Percentiles rank a stretch among this genome's conserved stretches.
These are phyloP conservation scores for Bruguiera hainesii DNA, from an alignment of 441 rosid species.

Conservation along the genomic window DNA sequence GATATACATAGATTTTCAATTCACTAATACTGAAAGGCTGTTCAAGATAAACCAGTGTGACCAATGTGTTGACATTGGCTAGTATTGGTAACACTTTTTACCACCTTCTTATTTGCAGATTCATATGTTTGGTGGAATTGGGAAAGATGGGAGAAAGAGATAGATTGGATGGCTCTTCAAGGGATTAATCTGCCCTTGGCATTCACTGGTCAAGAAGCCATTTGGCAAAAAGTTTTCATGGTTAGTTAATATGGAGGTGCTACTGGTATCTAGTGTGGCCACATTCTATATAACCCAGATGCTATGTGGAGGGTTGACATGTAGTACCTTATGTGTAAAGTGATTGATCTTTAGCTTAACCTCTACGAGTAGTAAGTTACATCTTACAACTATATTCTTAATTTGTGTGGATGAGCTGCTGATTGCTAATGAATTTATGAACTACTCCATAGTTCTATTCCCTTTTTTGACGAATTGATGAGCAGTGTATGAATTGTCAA, in stretches of 20 bases:
- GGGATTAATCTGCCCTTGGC: slow-evolving; percentile 97
- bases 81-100: slow-evolving; percentile 12
- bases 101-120: slow-evolving; percentile 46
- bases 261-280: not conserved
- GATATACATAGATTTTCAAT: not conserved
- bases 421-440: not conserved
- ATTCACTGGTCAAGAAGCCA: slow-evolving; percentile 91
- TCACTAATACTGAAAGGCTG: not conserved
- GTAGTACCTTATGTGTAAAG: not conserved
- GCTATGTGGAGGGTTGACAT: not conserved
- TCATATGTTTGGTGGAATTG: slow-evolving; percentile 98
- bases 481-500: not conserved
- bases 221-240: slow-evolving; percentile 94
- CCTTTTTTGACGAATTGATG: not conserved
- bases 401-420: not conserved
- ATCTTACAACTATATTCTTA: not conserved
- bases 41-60: not conserved
- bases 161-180: slow-evolving; percentile 99
- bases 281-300: not conserved
- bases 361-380: not conserved
- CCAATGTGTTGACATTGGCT: slow-evolving; percentile 1
- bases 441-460: not conserved
- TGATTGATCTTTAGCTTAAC: too few species aligned
- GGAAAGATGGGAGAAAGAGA: slow-evolving; percentile 97
- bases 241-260: slow-evolving; percentile 39